Evolutionary conservation across 2,329 filamentous ascomycete species (phyloP), one percentile per base, ranked within the genome.

Genomic region (Penicillium verrucosum): DNA sequence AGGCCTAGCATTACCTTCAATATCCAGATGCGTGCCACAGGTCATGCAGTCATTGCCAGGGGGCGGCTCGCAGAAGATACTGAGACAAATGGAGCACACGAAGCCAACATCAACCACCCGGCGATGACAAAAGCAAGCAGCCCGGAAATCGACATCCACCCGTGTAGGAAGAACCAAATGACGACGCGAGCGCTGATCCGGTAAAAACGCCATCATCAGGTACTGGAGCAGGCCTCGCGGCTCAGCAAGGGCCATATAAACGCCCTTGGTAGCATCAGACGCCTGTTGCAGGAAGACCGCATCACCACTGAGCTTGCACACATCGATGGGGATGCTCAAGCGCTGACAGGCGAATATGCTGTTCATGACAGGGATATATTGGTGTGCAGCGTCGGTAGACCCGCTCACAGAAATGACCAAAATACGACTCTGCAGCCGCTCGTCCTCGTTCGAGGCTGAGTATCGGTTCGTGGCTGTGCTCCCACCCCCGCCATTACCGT

Each of bases 301-400:
- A 65, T 91, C 85, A 23, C 90, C 91, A 41, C 88, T 86, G 12
- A 99, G 81, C 63, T 95, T 89, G 59, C 96, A 83, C 34, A 96
- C 93, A 73, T 99, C 94, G 67, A 99, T 92, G 25, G 92, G 90
- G 61, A 99, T 91, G 65, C 85, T 85, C 54, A 92, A 83, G 62
- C 93, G 87, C 68, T 96, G 90, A 57, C 93, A 94, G 2, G 94
- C 94, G 75, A 99, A 99, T 59, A 97, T 96, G 67, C 89, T 85
- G 77, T 99, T 99, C 94, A 99, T 99, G 65, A 96, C 94, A 0
- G 93, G 89, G 54, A 99, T 99, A 78, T 99, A 99, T 74, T 97
- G 87, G 59, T 85, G 89, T 5, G 92, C 86, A 0, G 96, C 85
- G 67, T 93, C 89, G 69, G 91, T 91, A 38, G 91, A 95, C 14